A percentile compares a stretch with the other conserved stretches of the same genome.
Evolutionary conservation across 352 stramenopile genomes (phyloP).

Genomic region (Phytophthora sp.): DNA sequence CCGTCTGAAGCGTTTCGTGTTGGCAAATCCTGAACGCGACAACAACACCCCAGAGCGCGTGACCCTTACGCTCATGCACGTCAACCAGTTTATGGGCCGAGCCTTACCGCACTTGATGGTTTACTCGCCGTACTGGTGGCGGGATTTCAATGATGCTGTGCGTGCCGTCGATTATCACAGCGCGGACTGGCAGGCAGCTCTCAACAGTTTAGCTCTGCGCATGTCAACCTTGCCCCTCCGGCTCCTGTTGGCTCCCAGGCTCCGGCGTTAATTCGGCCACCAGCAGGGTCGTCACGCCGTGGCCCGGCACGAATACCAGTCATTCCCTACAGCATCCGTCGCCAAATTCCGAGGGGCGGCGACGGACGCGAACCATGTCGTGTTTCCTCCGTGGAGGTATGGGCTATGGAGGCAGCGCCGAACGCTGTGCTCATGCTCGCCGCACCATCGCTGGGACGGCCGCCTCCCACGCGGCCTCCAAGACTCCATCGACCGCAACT

Average conservation of each 20-base stretch:
- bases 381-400: constrained; percentile 7
- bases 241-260: not conserved
- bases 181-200: not conserved
- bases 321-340: constrained; percentile 1
- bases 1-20: constrained; percentile 2
- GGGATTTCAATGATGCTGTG: not conserved
- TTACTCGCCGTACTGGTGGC: too few species aligned
- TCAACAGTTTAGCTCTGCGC: constrained; percentile 4
- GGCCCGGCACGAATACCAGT: not conserved
- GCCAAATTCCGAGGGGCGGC: not conserved
- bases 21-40: constrained; percentile 12
- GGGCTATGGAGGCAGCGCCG: constrained; percentile 4
- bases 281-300: not conserved
- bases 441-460: not conserved
- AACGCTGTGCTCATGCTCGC: not conserved
- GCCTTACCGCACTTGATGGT: not conserved
- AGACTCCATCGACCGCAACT: constrained; percentile 10
- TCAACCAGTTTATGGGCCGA: not conserved
- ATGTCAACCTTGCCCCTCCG: not conserved
- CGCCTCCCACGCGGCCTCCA: not conserved
- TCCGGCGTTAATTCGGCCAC: too few species aligned
- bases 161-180: constrained; percentile 10
- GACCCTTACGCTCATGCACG: constrained; percentile 1
- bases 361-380: constrained; percentile 7
- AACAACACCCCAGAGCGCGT: constrained; percentile 11